Base-by-base conservation (phyloP, 192 early-diverging fungal genomes). In the Coemansia sp. region DNA sequence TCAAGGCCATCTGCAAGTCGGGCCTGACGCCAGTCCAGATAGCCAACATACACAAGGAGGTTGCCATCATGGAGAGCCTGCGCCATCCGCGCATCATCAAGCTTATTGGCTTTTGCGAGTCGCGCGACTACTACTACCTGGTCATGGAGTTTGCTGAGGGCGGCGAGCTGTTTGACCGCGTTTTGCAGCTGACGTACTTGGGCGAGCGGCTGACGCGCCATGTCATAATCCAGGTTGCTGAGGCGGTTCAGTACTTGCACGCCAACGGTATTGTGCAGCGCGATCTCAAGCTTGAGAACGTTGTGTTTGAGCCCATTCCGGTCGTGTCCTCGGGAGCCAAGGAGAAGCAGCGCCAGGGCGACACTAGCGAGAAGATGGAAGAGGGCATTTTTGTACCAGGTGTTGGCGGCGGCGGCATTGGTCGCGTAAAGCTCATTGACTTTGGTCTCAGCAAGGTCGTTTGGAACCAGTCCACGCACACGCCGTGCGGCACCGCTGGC, bases 261-360 rank as follows among this genome's bases (percentile, higher is more conserved):
- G 88, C 89, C 39, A 88, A 91, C 60, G 89, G 91, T 61, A 85
- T 94, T n/a, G 87, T 92, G 35, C 93, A 94, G 71, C 87, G 95
- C 45, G 95, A 97, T 74, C 93, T 97, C 65, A 97, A 97, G 84
- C 90, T 90, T 13, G 95, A 97, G 69, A 97, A 97, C 74, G 84
- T 95, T 45, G 77, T 92, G 10, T 91, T 92, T 71, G 85, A 88
- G 55, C 84, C 88, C 20, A 91, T 90, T 33, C 87, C 91, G 0
- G 74, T 89, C 14, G 73, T 84, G 28, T 84, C 87, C 8, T 84
- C 84, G 6, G 70, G 71, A 2, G 65, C 43, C 40, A 62, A 75
- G 42, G 78, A 85, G 65, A 73, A 67, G 69, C 61, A 74, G 62
- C 69, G 77, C 11, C 86, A 84, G 42, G 84, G 85, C 48, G 90